A percentile compares a stretch with the other conserved stretches of the same genome.
Evolutionary conservation across 1,284 basidiomycete species (phyloP).

Genomic region (Marasmius sp.): DNA sequence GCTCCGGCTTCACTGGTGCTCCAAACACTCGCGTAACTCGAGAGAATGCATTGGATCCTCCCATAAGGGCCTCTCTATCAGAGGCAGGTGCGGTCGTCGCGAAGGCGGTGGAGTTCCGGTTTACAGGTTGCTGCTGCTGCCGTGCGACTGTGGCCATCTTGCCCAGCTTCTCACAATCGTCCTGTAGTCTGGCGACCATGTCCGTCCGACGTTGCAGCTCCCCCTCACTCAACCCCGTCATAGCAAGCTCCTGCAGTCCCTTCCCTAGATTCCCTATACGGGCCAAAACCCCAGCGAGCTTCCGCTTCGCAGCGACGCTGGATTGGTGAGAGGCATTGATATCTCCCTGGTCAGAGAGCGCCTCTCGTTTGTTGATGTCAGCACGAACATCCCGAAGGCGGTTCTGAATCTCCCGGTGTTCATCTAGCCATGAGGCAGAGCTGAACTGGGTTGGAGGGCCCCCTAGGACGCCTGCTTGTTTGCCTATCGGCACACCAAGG

Average conservation of each 20-base stretch:
- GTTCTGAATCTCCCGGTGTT: constrained; percentile 75
- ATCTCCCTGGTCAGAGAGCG: constrained; percentile 75
- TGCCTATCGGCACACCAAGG: constrained; percentile 75
- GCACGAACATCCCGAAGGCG: constrained; percentile 79
- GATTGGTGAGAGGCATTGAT: constrained; percentile 73
- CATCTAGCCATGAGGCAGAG: constrained; percentile 80
- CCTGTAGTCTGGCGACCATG: constrained; percentile 79
- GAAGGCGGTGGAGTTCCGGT: constrained; percentile 29
- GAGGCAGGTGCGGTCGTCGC: constrained; percentile 44
- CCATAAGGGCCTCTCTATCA: constrained; percentile 67
- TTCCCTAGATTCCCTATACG: constrained; percentile 71
- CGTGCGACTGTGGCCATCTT: constrained; percentile 76
- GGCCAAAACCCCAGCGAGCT: constrained; percentile 72
- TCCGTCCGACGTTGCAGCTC: constrained; percentile 83
- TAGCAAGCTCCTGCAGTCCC: constrained; percentile 64
- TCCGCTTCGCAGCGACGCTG: constrained; percentile 82
- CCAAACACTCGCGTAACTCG: constrained; percentile 84
- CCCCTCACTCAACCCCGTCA: constrained; percentile 76
- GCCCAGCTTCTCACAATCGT: constrained; percentile 82
- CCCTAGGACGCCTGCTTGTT: constrained; percentile 36
- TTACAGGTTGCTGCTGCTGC: constrained; percentile 43
- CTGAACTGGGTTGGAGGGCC: constrained; percentile 55
- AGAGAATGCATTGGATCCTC: constrained; percentile 32
- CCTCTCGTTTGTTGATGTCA: constrained; percentile 84
- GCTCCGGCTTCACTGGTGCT: constrained; percentile 57